phyloP scores from a whole-genome alignment of 176 grass and related monocot genomes.

The Luzula sylvatica region DNA sequence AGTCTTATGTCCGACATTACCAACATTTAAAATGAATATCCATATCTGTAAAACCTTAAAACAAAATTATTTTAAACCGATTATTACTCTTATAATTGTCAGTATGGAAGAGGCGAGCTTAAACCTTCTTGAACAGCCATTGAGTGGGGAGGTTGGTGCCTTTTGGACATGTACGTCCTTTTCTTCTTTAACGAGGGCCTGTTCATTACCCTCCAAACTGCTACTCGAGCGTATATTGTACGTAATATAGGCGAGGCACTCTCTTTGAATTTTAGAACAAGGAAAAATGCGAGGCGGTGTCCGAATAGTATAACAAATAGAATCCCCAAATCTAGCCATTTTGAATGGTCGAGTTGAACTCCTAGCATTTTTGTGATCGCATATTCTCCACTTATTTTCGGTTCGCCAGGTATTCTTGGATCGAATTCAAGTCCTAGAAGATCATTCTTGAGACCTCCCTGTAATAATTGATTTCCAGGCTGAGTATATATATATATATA shows the following conservation, averaged over 20 bases:
- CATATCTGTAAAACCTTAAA: too few species aligned
- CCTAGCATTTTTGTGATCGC: conserved; percentile 57
- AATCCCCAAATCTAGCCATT: too few species aligned
- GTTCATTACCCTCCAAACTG: conserved; percentile 35
- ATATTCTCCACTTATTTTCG: conserved; percentile 64
- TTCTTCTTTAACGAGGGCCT: conserved; percentile 52
- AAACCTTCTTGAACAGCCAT: conserved; percentile 74
- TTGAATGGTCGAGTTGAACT: conserved; percentile 40
- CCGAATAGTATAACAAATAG: conserved; percentile 70
- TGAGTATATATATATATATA: background rate
- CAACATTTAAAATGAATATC: too few species aligned
- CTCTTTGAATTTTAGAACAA: too few species aligned
- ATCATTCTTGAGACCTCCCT: conserved; percentile 89
- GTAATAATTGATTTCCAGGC: too few species aligned
- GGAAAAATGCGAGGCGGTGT: conserved; percentile 74
- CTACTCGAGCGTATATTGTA: conserved; percentile 42
- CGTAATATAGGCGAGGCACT: conserved; percentile 48
- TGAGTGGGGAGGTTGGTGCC: conserved; percentile 46
- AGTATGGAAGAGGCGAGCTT: conserved; percentile 72
- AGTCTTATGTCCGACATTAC: too few species aligned
- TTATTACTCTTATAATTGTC: conserved; percentile 10
- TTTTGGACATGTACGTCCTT: conserved; percentile 43
- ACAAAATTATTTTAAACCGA: background rate
- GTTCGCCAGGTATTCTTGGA: conserved; percentile 60
- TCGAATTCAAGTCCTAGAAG: conserved; percentile 84